Evolutionary conservation across 768 basidiomycete genomes (phyloP), one percentile per base, ranked within the genome.

Genomic region (Amanita subjunquillea): DNA sequence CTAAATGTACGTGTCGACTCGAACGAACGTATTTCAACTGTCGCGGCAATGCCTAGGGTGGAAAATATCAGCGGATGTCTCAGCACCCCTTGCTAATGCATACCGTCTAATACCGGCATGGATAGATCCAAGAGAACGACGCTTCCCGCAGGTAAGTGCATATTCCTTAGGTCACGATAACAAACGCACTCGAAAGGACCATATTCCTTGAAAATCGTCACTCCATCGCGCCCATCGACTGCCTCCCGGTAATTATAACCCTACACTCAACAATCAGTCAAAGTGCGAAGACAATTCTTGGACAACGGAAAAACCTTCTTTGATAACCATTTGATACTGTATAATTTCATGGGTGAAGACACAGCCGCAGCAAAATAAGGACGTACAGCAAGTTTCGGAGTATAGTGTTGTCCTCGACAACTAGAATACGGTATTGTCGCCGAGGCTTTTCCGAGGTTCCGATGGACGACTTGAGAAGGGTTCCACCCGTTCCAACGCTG

Each of bases 51-150:
- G 22, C 91, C 87, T 89, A 39, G n/a, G n/a, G 36, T 15, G 34
- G 32, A 30, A n/a, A 17, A 39, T 22, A 29, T 54, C 22, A 38
- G 29, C 43, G 50, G 49, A 20, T 32, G 55, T 8, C 22, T 20
- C 1, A 44, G n/a, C 13, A 12, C n/a, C 32, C 17, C n/a, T 41
- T 27, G 15, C 23, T 12, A 12, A 43, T 37, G 48, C 72, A 55
- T 48, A 82, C 90, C 94, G 63, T 96, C 91, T 52, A 96, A 78
- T n/a, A 90, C 66, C 0, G 91, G 94, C 93, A 96, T 96, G 1
- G 89, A 91, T 52, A 96, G 69, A 65, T 96, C 93, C 54, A 96
- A 71, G 12, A 94, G 74, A 34, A 94, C 85, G 32, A 92, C 80
- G 56, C 92, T 94, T 59, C 22, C 2, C 27, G 46, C 48, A 55